Percentiles rank a stretch among this genome's conserved stretches.
phyloP scores from a whole-genome alignment of 2,329 filamentous ascomycete species.

The Venturia pyrina region DNA sequence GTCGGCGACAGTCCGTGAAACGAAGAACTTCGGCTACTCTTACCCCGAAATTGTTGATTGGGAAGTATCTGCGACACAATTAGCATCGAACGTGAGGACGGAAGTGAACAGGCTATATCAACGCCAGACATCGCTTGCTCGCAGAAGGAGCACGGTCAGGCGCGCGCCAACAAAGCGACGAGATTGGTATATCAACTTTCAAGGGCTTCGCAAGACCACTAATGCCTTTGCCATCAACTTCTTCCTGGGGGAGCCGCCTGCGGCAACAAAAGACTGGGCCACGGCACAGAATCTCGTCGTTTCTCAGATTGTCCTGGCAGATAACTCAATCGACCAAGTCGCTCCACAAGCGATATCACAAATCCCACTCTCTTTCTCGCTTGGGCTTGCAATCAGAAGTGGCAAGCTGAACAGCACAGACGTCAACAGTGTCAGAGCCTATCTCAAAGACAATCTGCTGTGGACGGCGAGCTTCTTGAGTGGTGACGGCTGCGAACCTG shows the following conservation, averaged over 20 bases:
- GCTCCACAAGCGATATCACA: slow-evolving; percentile 4
- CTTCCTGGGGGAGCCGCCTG: slow-evolving; percentile 8
- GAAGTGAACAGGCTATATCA: slow-evolving; percentile 1
- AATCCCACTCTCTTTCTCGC: neutral
- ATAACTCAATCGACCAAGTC: neutral
- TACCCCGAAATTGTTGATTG: slow-evolving; percentile 9
- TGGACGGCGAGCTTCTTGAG: neutral
- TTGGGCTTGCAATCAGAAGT: neutral
- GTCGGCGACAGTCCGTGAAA: neutral
- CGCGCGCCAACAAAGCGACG: neutral
- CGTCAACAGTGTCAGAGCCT: neutral
- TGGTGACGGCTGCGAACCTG: neutral
- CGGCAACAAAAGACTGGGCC: neutral
- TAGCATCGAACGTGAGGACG: neutral
- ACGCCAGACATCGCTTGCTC: neutral
- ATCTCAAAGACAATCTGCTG: neutral
- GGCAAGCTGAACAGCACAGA: neutral
- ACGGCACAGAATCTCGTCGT: slow-evolving; percentile 4
- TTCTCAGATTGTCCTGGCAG: slow-evolving; percentile 3
- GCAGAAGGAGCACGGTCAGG: neutral
- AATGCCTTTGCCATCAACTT: neutral
- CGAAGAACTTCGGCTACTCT: slow-evolving; percentile 2
- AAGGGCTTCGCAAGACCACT: neutral
- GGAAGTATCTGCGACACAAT: neutral
- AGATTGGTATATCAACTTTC: slow-evolving; percentile 5